These are phyloP conservation scores for Nephelium lappaceum DNA, from an alignment of 345 rosid genomes.

Conservation along the genomic window DNA sequence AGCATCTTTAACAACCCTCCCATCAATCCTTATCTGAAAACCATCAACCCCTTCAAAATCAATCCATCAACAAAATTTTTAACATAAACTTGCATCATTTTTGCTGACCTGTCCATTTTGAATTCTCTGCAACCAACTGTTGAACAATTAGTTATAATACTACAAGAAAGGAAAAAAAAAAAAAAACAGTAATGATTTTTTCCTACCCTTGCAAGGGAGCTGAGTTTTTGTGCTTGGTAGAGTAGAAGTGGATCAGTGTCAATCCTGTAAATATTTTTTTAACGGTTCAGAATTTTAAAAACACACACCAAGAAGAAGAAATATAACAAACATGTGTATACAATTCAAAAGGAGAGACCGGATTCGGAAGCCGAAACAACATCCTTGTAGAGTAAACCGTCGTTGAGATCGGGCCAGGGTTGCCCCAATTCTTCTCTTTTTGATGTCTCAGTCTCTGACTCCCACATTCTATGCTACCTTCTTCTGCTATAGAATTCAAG, in stretches of 20 bases:
- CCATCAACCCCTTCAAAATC: not conserved
- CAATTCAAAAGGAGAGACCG: slow-evolving; percentile 34
- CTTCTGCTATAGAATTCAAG: too few relatives aligned
- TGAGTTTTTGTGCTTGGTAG: slow-evolving; percentile 59
- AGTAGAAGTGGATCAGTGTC: slow-evolving; percentile 65
- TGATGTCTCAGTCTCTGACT: slow-evolving; percentile 2
- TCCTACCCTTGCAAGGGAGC: slow-evolving; percentile 84
- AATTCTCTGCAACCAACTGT: slow-evolving; percentile 90
- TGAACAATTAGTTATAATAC: slow-evolving; percentile 13
- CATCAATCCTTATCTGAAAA: slow-evolving; percentile 68
- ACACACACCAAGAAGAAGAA: not conserved
- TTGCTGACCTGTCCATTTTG: slow-evolving; percentile 66
- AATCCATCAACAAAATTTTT: not conserved
- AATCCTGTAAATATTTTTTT: slow-evolving; percentile 31
- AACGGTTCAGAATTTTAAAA: not conserved
- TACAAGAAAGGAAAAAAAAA: not conserved
- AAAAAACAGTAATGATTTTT: not conserved
- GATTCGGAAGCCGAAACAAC: slow-evolving; percentile 52
- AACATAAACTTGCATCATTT: too few relatives aligned
- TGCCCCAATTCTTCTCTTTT: slow-evolving; percentile 41
- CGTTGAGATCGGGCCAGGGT: slow-evolving; percentile 83
- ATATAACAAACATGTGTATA: not conserved
- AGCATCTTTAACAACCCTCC: slow-evolving; percentile 59
- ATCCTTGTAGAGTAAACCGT: slow-evolving; percentile 72
- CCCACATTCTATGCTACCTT: too few relatives aligned